Evolutionary conservation across 2,329 filamentous ascomycete species (phyloP), one percentile per base, ranked within the genome.

Genomic region (Tolypocladium album): DNA sequence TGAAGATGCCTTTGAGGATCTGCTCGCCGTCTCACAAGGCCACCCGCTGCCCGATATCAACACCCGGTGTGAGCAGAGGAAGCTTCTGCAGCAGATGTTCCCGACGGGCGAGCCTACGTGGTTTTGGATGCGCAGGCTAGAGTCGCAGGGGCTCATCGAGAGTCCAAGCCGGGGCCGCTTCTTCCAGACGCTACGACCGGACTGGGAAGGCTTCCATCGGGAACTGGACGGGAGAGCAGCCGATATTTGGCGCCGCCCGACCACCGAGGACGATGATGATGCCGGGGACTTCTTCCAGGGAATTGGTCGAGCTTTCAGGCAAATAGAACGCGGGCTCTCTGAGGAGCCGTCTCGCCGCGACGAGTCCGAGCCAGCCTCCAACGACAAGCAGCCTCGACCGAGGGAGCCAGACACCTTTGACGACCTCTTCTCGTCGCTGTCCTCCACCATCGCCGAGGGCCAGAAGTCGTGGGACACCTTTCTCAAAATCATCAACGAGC

Each of bases 1-100:
- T 63, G 74, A 78, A 39, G 81, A 84, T 63, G 82, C 82, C 55
- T 84, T 84, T 62, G 82, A 85, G 65, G 82, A 85, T 62, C 75
- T 85, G 20, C 72, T 85, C 15, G 71, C 72, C n/a, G 75, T 76
- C 22, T 75, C 74, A n/a, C 73, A 75, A 17, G 76, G 76, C 4
- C 70, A 72, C 8, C 68, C 70, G 2, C 68, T 83, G 24, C 72
- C 74, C 5, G 72, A 78, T 24, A 75, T 81, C 27, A 63, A 64
- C 15, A 67, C 65, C 2, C 70, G 70, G 53, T 68, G 73, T 59
- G 66, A 72, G 40, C 71, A 75, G 62, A 70, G 72, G 56, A 70
- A 67, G 60, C 68, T 76, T 15, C 66, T 78, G 50, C 67, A 68
- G 27, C 68, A 70, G 12, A 74, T 76, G 67, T 78, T 73, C 59